Evolutionary conservation across 495 filamentous ascomycete genomes (phyloP).

Genomic region (Daldinia vernicosa): DNA sequence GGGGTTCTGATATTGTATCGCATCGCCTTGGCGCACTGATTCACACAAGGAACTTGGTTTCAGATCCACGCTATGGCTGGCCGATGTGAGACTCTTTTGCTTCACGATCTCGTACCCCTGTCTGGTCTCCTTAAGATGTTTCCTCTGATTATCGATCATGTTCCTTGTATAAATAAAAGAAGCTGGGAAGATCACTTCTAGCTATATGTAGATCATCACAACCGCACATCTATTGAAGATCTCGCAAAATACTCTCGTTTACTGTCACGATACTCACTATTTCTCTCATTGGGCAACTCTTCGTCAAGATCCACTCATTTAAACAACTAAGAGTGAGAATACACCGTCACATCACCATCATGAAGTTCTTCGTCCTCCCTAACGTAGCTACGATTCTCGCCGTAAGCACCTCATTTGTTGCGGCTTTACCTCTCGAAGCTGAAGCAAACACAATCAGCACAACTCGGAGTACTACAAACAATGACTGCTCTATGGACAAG

Average conservation of each 20-base stretch:
- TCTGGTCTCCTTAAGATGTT: slow-evolving; percentile 10
- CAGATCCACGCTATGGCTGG: slow-evolving; percentile 29
- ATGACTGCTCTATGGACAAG: slow-evolving; percentile 21
- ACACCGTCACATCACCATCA: slow-evolving; percentile 3
- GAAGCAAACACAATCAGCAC: slow-evolving; percentile 6
- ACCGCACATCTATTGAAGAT: slow-evolving; percentile 28
- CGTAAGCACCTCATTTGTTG: slow-evolving; percentile 20
- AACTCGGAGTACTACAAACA: slow-evolving; percentile 1
- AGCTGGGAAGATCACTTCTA: slow-evolving; percentile 26
- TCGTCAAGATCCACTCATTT: slow-evolving; percentile 20
- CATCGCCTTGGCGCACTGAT: slow-evolving; percentile 24
- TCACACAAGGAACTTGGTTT: slow-evolving; percentile 29
- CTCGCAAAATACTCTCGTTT: slow-evolving; percentile 28
- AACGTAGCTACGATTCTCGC: slow-evolving; percentile 19
- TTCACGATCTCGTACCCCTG: slow-evolving; percentile 33
- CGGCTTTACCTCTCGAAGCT: slow-evolving; percentile 18
- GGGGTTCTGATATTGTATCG: slow-evolving; percentile 25
- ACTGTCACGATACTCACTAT: slow-evolving; percentile 16
- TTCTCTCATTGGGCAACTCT: slow-evolving; percentile 16
- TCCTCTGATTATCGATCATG: slow-evolving; percentile 12
- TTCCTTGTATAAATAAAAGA: slow-evolving; percentile 29
- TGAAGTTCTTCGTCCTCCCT: slow-evolving; percentile 29
- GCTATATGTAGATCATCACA: slow-evolving; percentile 32
- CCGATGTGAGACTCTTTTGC: slow-evolving; percentile 35
- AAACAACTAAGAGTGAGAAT: slow-evolving; percentile 2